These are phyloP conservation scores for Dendrobium chrysotoxum DNA, from an alignment of 106 monocot species.

Conservation along the genomic window DNA sequence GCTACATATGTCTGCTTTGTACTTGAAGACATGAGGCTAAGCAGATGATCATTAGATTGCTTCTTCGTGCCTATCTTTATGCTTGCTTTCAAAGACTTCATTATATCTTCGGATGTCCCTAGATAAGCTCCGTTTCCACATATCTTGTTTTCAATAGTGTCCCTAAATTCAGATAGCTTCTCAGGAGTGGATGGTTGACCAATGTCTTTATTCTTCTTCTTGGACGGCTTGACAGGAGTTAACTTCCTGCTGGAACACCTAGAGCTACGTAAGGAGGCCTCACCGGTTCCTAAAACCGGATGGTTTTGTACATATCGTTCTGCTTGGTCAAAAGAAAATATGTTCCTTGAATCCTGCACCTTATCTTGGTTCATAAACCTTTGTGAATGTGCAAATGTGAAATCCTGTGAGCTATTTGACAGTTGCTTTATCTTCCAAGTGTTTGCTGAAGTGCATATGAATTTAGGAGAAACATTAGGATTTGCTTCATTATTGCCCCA, in stretches of 20 bases:
- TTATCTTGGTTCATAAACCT: conserved; percentile 16
- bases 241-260: not conserved
- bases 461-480: conserved; percentile 1
- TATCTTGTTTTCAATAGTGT: not conserved
- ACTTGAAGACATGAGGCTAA: not conserved
- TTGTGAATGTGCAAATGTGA: conserved; percentile 20
- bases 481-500: conserved; percentile 9
- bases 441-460: not conserved
- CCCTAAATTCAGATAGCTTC: not conserved
- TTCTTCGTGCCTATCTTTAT: conserved; percentile 1
- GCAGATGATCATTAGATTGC: conserved; percentile 2
- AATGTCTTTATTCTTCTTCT: not conserved
- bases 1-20: not conserved
- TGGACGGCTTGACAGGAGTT: not conserved
- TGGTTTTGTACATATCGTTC: conserved; percentile 6
- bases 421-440: conserved; percentile 6
- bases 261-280: not conserved
- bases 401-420: conserved; percentile 4
- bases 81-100: not conserved
- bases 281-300: not conserved
- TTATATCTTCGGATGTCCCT: not conserved
- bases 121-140: not conserved
- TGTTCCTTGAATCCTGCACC: not conserved
- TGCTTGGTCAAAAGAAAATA: conserved; percentile 7
- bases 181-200: not conserved